These are phyloP conservation scores for Hymenoscyphus infarciens DNA, from an alignment of 2,329 filamentous ascomycete genomes.

Conservation along the genomic window DNA sequence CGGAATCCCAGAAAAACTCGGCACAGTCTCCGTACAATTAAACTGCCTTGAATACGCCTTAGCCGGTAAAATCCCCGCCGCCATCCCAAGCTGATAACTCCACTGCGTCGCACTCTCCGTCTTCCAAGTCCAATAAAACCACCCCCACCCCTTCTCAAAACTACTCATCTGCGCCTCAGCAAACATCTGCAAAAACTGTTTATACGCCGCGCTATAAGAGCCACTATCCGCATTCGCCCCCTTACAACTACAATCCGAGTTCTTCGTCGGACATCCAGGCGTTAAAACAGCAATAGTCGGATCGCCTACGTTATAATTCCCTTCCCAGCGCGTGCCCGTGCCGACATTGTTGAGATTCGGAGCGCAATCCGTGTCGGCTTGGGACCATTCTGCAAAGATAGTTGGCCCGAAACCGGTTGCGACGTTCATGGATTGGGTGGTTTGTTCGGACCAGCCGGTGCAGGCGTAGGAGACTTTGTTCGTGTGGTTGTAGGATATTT, in stretches of 20 bases:
- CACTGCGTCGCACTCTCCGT: conserved; percentile 84
- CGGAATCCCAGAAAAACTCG: conserved; percentile 49
- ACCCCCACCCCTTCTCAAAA: conserved; percentile 91
- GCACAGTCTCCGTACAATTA: conserved; percentile 56
- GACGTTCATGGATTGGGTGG: conserved; percentile 66
- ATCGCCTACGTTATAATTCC: conserved; percentile 71
- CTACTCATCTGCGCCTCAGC: conserved; percentile 94
- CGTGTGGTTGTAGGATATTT: conserved; percentile 77
- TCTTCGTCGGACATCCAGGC: conserved; percentile 71
- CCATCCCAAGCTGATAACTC: conserved; percentile 82
- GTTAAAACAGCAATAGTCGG: conserved; percentile 51
- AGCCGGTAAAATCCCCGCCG: conserved; percentile 72
- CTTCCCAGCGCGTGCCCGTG: conserved; percentile 86
- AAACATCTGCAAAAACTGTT: conserved; percentile 81
- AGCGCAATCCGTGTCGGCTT: conserved; percentile 95
- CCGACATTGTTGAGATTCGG: conserved; percentile 84
- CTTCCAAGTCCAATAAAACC: conserved; percentile 99
- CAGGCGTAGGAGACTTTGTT: conserved; percentile 87
- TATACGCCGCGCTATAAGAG: conserved; percentile 70
- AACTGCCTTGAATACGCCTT: conserved; percentile 71
- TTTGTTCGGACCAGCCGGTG: conserved; percentile 78
- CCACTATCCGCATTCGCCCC: conserved; percentile 70
- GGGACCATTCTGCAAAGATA: conserved; percentile 94
- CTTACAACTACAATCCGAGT: conserved; percentile 66
- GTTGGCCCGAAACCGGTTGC: conserved; percentile 85